These are phyloP conservation scores for Nemania sp. DNA, from an alignment of 2,329 filamentous ascomycete genomes.

Conservation along the genomic window DNA sequence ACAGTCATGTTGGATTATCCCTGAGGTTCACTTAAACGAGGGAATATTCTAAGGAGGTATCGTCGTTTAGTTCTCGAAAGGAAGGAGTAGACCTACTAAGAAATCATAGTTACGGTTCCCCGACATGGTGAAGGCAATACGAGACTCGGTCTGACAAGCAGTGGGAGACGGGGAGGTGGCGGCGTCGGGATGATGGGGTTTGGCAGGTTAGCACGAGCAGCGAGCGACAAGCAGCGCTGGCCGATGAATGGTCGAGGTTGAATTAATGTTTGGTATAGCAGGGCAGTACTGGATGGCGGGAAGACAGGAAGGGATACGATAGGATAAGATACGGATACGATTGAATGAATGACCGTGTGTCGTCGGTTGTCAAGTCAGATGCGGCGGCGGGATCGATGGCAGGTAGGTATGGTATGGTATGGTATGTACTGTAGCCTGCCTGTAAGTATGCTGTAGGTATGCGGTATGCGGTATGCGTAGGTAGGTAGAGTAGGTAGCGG, in stretches of 20 bases:
- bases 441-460: too few species aligned
- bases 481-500: constrained; percentile 8
- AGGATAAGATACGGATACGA: constrained; percentile 24
- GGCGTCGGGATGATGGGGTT: constrained; percentile 14
- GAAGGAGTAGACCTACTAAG: constrained; percentile 72
- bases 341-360: constrained; percentile 25
- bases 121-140: constrained; percentile 74
- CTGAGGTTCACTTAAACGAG: neutral
- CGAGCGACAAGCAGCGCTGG: constrained; percentile 29
- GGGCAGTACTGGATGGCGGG: neutral
- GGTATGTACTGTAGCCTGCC: too few species aligned
- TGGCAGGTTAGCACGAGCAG: constrained; percentile 22
- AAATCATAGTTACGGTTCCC: constrained; percentile 99
- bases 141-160: constrained; percentile 22
- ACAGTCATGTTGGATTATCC: neutral
- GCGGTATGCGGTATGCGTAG: too few species aligned
- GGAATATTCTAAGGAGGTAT: constrained; percentile 1
- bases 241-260: constrained; percentile 19
- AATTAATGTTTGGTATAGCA: constrained; percentile 13
- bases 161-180: constrained; percentile 17
- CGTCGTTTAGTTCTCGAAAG: constrained; percentile 21
- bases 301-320: constrained; percentile 13
- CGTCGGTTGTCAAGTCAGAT: constrained; percentile 44
- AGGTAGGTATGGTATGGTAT: too few species aligned
- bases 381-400: constrained; percentile 43